A percentile compares a stretch with the other conserved stretches of the same genome.
Evolutionary conservation across 192 early-diverging fungal species (phyloP).

Genomic region (Gigaspora rosea): DNA sequence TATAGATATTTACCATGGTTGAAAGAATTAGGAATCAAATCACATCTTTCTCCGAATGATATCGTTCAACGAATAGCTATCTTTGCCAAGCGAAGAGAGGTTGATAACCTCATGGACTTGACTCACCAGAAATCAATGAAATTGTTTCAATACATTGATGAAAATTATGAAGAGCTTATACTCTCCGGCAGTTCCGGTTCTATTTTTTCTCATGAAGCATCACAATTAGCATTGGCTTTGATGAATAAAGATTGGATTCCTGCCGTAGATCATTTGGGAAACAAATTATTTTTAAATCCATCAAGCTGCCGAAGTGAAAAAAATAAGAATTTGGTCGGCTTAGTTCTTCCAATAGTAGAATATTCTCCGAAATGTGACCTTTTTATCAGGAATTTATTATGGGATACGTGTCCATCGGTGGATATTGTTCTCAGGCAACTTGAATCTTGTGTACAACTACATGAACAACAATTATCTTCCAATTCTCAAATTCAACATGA

Average conservation of each 20-base stretch:
- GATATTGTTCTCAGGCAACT: neutral
- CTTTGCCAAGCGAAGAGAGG: neutral
- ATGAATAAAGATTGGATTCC: neutral
- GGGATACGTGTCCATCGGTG: neutral
- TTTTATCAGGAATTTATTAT: neutral
- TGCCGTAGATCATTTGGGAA: neutral
- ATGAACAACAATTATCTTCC: too few species aligned
- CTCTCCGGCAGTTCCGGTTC: neutral
- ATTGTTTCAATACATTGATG: neutral
- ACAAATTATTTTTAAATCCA: neutral
- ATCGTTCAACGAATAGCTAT: neutral
- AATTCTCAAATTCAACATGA: neutral
- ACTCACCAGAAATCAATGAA: neutral
- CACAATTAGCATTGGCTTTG: too few species aligned
- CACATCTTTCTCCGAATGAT: neutral
- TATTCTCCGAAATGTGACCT: neutral
- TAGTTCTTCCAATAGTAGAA: neutral
- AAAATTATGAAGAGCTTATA: neutral
- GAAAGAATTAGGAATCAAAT: neutral
- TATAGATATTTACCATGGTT: neutral
- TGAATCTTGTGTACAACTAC: neutral
- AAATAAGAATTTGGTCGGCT: neutral
- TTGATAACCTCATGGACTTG: neutral
- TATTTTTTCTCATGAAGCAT: too few species aligned
- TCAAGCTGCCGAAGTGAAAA: neutral